Conservation (phyloP, 1,139 yeast species). For the Geotrichum europaeum region DNA sequence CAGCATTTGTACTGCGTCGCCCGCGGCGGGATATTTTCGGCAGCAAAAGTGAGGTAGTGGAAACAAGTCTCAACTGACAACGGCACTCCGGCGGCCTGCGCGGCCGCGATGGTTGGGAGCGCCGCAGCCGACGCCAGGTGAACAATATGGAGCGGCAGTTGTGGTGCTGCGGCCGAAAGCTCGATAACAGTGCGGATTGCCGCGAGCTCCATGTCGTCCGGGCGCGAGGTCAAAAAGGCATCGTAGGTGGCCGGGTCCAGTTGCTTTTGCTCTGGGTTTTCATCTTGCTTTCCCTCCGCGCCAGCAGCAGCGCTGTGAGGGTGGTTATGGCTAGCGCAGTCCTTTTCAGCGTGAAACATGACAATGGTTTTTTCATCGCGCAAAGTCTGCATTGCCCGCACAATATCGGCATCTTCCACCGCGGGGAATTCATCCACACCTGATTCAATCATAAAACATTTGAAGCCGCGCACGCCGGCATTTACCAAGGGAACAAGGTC, state of each 20-base stretch:
- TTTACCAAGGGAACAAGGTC: slow-evolving; percentile 67
- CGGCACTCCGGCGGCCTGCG: slow-evolving; percentile 52
- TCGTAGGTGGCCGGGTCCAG: slow-evolving; percentile 48
- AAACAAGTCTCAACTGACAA: slow-evolving; percentile 86
- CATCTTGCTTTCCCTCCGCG: not conserved
- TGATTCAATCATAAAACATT: slow-evolving; percentile 81
- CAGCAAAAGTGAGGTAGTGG: slow-evolving; percentile 71
- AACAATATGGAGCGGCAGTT: slow-evolving; percentile 69
- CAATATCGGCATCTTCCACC: slow-evolving; percentile 55
- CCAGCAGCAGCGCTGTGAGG: slow-evolving; percentile 25
- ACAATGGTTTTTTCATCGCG: slow-evolving; percentile 59
- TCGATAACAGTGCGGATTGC: slow-evolving; percentile 68
- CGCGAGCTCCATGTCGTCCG: slow-evolving; percentile 77
- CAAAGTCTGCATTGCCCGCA: slow-evolving; percentile 57
- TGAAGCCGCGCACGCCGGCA: slow-evolving; percentile 88
- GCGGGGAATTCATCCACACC: slow-evolving; percentile 95
- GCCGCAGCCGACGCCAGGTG: slow-evolving; percentile 84
- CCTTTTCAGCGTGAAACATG: slow-evolving; percentile 81
- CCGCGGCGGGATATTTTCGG: slow-evolving; percentile 68
- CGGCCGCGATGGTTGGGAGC: slow-evolving; percentile 58
- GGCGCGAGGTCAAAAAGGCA: slow-evolving; percentile 75
- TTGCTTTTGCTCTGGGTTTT: slow-evolving; percentile 7
- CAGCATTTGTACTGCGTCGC: slow-evolving; percentile 86
- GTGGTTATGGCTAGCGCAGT: slow-evolving; percentile 26
- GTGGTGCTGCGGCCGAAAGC: slow-evolving; percentile 52